Conservation (phyloP, 495 filamentous ascomycete genomes). For the Astrocystis sublimbata region DNA sequence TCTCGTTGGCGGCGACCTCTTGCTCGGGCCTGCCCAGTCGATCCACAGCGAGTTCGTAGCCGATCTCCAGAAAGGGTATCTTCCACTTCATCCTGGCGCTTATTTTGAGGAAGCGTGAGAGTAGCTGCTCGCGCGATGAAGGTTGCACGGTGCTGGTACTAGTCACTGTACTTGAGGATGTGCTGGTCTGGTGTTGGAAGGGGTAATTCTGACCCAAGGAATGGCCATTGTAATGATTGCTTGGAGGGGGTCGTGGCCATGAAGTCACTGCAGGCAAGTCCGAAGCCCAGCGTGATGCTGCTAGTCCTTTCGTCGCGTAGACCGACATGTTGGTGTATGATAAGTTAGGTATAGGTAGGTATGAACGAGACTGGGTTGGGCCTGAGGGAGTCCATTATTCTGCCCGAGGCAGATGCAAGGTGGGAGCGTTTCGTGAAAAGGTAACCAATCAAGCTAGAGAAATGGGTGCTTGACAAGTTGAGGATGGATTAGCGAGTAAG, state of each 20-base stretch:
- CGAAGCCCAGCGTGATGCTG: conserved; percentile 19
- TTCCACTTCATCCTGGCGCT: conserved; percentile 62
- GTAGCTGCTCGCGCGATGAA: conserved; percentile 41
- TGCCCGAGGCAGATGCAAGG: neutral
- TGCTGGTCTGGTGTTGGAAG: neutral
- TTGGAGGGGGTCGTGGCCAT: neutral
- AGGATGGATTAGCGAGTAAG: no score
- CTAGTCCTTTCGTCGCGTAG: conserved; percentile 7
- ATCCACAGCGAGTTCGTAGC: conserved; percentile 50
- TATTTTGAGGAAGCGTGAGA: conserved; percentile 58
- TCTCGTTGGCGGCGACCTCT: conserved; percentile 45
- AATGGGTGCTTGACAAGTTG: no score
- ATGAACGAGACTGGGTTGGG: no score
- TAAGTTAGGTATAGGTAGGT: no score
- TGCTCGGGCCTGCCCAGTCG: conserved; percentile 27
- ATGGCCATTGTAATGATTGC: neutral
- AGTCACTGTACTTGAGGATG: conserved; percentile 8
- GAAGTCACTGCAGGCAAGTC: neutral
- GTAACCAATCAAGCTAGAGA: no score
- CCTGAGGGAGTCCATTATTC: neutral
- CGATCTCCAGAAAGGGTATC: conserved; percentile 55
- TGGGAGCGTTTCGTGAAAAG: neutral
- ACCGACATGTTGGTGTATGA: neutral
- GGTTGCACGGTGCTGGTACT: conserved; percentile 10
- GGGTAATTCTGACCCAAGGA: neutral